Evolutionary conservation across 192 early-diverging fungal species (phyloP), one percentile per base, ranked within the genome.

Genomic region (Linnemannia schmuckeri): DNA sequence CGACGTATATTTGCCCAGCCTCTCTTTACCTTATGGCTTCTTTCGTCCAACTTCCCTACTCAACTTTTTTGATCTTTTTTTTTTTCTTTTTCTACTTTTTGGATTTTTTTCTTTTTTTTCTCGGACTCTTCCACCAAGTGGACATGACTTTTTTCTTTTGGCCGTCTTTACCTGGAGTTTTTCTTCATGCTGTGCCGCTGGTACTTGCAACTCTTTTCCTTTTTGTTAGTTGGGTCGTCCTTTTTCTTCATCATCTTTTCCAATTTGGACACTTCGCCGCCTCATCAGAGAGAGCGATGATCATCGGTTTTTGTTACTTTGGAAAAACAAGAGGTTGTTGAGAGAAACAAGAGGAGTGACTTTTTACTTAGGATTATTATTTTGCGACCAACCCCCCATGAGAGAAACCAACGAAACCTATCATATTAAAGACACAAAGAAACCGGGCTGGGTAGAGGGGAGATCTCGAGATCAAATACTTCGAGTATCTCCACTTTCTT

Each of bases 391-490:
- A 84, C 61, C 82, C 82, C 52, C 46, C 61, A 66, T 66, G 61
- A 33, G 61, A 63, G n/a, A 27, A 66, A 57, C 6, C 55, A n/a
- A n/a, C 55, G 24, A 63, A 66, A 66, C 79, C 74, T 18, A 52
- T 17, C 49, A 35, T 42, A 80, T 86, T 80, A 86, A 86, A 81
- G 79, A 80, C 73, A 37, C 77, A 76, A 49, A 85, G 76, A 61
- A 47, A 75, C 75, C 75, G 76, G 70, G 79, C 83, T 75, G 77
- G 83, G 76, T 63, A 61, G 37, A 47, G 46, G 33, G 33, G 55
- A 74, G 63, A 76, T 85, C 83, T 85, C 79, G 82, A 84, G 77
- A 78, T 44, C 70, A 77, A 80, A 74, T 75, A 66, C 61, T 66
- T 66, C 61, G 61, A 66, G 61, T 10, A 66, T 33, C 27, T 30